Evolutionary conservation across 2,329 filamentous ascomycete species (phyloP).

Genomic region (Penicillium sp.): DNA sequence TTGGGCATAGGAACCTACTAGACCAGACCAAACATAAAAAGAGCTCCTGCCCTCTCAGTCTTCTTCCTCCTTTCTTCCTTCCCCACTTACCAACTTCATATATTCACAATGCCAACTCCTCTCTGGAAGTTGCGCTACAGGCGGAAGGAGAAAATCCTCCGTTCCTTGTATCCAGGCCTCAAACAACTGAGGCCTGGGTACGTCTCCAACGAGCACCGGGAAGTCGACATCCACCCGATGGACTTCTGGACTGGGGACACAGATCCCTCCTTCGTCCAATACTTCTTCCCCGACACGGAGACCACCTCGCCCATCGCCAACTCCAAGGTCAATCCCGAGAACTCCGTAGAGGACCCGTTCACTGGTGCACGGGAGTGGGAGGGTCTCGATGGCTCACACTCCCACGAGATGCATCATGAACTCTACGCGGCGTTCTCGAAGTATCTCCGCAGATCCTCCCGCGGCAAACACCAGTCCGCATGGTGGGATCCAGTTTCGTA

Average conservation of each 20-base stretch:
- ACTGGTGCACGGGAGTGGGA: neutral
- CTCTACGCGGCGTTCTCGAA: neutral
- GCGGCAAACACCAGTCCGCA: neutral
- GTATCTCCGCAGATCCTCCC: neutral
- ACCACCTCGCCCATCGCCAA: neutral
- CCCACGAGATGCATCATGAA: neutral
- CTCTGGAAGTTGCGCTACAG: neutral
- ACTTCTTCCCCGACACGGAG: neutral
- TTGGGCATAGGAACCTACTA: neutral
- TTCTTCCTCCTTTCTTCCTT: neutral
- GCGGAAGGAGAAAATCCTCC: neutral
- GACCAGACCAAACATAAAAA: neutral
- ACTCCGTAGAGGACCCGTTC: neutral
- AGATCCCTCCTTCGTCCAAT: neutral
- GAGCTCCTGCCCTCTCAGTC: neutral
- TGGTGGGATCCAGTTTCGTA: neutral
- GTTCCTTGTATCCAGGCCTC: neutral
- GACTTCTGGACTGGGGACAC: neutral
- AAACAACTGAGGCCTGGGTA: neutral
- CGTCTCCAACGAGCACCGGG: neutral
- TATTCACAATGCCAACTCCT: neutral
- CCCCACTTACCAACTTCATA: neutral
- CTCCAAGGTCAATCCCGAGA: neutral
- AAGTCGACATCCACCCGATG: slow-evolving; percentile 1
- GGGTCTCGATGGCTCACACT: neutral